Evolutionary conservation across 768 basidiomycete genomes (phyloP), one percentile per base, ranked within the genome.

Genomic region (Boletus bicolor): DNA sequence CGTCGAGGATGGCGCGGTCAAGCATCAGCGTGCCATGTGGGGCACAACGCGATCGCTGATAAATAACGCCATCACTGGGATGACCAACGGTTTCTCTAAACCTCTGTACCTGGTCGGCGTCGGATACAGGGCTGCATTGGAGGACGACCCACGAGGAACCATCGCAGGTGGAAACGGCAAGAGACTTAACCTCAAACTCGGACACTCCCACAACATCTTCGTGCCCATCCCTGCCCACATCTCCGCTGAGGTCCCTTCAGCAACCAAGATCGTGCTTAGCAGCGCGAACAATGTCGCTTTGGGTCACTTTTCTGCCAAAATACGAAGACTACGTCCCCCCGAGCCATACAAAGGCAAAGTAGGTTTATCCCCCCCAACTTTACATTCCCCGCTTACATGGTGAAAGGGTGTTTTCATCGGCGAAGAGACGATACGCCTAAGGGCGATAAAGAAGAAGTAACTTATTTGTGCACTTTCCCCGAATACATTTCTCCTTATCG

Each of bases 291-390:
- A 98, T 72, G 89, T 97, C 64, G 74, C 79, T 46, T 71, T 99
- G 55, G 93, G 93, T 2, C 77, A 91, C 60, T 96, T 96, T 68
- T 90, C 93, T 0, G 93, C 95, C 6, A 82, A 85, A 60, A 86
- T 98, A 26, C 79, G 94, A 58, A 81, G 79, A 56, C 87, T 86
- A 75, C 82, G 96, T 64, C 87, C 87, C 63, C 96, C 96, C 21
- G 96, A 99, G 69, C 95, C 94, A 15, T 99, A 98, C 75, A 93
- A 98, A 75, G 96, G 94, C 69, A 98, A 98, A 82, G 94, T 96
- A 66, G 49, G 89, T 74, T 44, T 9, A 1, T 17, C 19, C 30
- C 21, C n/a, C 3, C 24, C 44, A 4, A 21, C 43, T 35, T 21
- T 37, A 34, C 19, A 28, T 34, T 47, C 44, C 37, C 43, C 24